A percentile compares a stretch with the other conserved stretches of the same genome.
Conservation (phyloP, 306 rosid genomes). For the Pyrus betulifolia region DNA sequence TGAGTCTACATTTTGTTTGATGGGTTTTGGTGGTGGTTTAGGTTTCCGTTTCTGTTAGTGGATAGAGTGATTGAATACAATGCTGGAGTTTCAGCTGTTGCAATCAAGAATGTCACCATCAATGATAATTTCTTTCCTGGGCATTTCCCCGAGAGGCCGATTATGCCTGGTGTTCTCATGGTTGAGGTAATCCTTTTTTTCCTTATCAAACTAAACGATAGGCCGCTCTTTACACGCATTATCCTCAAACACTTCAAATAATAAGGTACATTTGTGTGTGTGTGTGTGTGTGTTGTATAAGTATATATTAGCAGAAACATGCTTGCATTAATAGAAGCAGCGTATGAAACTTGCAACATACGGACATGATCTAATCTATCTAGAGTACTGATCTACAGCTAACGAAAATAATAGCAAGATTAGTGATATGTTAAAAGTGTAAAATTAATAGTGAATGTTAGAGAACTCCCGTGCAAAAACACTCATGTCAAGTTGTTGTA, state of each 20-base stretch:
- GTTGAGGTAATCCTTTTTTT: conserved; percentile 53
- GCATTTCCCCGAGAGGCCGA: conserved; percentile 92
- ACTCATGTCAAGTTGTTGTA: too few relatives aligned
- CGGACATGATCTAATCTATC: too few relatives aligned
- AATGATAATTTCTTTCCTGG: conserved; percentile 96
- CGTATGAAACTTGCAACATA: not conserved
- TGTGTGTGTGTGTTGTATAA: too few relatives aligned
- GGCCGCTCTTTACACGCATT: too few relatives aligned
- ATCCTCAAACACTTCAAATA: not conserved
- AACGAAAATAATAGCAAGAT: too few relatives aligned
- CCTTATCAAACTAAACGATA: not conserved
- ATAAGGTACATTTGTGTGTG: not conserved
- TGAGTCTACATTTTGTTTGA: not conserved
- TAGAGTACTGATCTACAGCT: too few relatives aligned
- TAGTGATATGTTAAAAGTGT: too few relatives aligned
- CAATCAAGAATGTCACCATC: conserved; percentile 56
- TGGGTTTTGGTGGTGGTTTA: conserved; percentile 5
- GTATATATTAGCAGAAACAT: too few relatives aligned
- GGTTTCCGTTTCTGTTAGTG: conserved; percentile 92
- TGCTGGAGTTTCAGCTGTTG: conserved; percentile 42
- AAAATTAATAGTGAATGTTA: too few relatives aligned
- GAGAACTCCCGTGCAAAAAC: too few relatives aligned
- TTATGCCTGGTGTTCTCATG: conserved; percentile 96
- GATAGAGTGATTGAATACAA: conserved; percentile 66
- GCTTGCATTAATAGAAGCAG: too few relatives aligned